Base-by-base conservation (phyloP, 352 stramenopile genomes). In the Pythium guiyangense region DNA sequence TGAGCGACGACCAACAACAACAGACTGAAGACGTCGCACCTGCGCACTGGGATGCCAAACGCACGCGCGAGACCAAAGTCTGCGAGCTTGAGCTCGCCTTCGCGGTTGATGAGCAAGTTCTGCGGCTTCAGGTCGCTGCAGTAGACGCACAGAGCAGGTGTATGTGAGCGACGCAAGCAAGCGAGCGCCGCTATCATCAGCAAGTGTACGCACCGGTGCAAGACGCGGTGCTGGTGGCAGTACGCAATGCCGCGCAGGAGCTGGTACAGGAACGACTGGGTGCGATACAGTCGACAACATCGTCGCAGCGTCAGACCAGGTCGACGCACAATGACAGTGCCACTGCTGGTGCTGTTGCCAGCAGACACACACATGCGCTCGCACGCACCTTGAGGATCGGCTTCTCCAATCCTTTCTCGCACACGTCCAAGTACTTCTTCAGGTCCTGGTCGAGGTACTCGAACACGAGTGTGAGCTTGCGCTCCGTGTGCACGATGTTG, bases 401-500 rank as follows among this genome's bases (percentile, higher is more conserved):
- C 59, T 74, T 85, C 59, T 99, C 96, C 20, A 99, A 79, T 4
- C 96, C 97, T 29, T 96, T 97, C 70, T 99, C 96, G 71, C 96
- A 99, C 43, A 99, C 91, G 67, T 99, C 98, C 31, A 99, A 77
- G 73, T 99, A 99, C 72, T 99, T 99, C 76, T 99, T 99, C 18
- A 99, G 81, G 74, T 99, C 98, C 73, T 99, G 96, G 71, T 99
- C 97, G 26, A 99, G 73, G 74, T 98, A 99, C 82, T 99, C 98
- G 74, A 99, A 99, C 18, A 99, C 98, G 17, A 99, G 85, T 52
- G 97, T 99, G 48, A 99, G 84, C 73, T 99, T 98, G 39, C 91
- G 79, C 71, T 99, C 97, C 44, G 96, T 99, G 82, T 99, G 97
- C 57, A 99, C 97, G 15, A 99, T 98, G 76, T 99, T 98, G 82